phyloP scores from a whole-genome alignment of 495 filamentous ascomycete genomes.

The Penicillium paxilli region DNA sequence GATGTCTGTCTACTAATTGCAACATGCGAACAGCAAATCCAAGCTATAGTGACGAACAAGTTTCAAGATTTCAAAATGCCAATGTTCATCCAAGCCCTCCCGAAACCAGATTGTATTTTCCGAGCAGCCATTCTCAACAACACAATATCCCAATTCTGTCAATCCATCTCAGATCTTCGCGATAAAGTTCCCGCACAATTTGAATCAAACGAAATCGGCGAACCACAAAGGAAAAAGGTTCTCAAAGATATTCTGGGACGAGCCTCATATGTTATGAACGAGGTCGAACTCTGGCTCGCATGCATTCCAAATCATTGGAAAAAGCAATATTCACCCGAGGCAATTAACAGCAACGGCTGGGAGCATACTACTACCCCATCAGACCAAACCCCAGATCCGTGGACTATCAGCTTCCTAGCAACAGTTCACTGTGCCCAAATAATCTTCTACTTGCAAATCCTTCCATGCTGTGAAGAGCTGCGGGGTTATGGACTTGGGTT shows the following conservation, averaged over 20 bases:
- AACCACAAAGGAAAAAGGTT: neutral
- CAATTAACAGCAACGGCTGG: too few species aligned
- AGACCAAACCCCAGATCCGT: neutral
- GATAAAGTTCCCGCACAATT: too few species aligned
- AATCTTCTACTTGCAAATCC: neutral
- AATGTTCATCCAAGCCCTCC: neutral
- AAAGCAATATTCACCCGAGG: neutral
- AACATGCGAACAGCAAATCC: neutral
- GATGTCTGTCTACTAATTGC: neutral
- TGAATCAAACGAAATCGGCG: neutral
- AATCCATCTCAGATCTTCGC: neutral
- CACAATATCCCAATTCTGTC: neutral
- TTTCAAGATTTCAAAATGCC: neutral
- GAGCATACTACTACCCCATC: too few species aligned
- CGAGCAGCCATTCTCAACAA: neutral
- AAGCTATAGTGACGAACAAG: neutral
- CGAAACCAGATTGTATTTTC: neutral
- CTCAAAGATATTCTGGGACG: neutral
- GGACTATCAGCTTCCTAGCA: neutral
- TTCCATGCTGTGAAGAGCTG: neutral
- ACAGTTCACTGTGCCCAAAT: neutral
- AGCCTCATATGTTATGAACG: neutral
- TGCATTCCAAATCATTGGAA: neutral
- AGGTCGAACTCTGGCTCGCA: neutral
- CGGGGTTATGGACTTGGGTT: neutral